Evolutionary conservation across 192 early-diverging fungal genomes (phyloP).

Genomic region (Coemansia sp.): DNA sequence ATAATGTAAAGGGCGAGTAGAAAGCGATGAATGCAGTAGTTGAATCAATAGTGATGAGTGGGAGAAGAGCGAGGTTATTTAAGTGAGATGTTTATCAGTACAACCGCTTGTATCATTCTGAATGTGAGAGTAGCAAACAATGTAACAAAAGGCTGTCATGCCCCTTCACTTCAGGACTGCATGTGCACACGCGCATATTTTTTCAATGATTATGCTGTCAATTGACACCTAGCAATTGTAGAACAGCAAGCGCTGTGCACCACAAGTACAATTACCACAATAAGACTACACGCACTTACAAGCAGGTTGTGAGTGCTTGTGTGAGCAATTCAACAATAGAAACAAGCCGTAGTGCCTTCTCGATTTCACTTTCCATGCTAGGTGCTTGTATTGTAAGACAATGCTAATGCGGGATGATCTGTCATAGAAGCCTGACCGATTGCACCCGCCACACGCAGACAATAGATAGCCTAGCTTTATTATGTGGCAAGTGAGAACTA

Average conservation of each 20-base stretch:
- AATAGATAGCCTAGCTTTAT: neutral
- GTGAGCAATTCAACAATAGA: conserved; percentile 8
- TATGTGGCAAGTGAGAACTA: neutral
- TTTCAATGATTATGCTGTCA: conserved; percentile 5
- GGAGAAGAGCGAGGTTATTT: neutral
- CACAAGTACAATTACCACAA: conserved; percentile 9
- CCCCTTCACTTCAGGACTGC: neutral
- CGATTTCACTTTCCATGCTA: neutral
- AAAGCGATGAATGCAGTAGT: conserved; percentile 2
- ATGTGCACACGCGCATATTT: conserved; percentile 1
- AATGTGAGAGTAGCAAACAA: neutral
- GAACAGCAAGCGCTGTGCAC: neutral
- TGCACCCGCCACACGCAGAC: conserved; percentile 7
- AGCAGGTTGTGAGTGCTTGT: neutral
- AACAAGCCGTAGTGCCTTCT: neutral
- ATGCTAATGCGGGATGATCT: neutral
- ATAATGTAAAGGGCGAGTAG: neutral
- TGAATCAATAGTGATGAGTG: neutral
- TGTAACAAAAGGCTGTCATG: neutral
- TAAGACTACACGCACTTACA: neutral
- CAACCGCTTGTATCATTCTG: neutral
- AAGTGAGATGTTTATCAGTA: neutral
- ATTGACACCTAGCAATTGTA: conserved; percentile 5
- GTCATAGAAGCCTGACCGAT: neutral
- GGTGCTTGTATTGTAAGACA: conserved; percentile 1